These are phyloP conservation scores for Aphanomyces stellatus DNA, from an alignment of 352 stramenopile genomes.

Conservation along the genomic window DNA sequence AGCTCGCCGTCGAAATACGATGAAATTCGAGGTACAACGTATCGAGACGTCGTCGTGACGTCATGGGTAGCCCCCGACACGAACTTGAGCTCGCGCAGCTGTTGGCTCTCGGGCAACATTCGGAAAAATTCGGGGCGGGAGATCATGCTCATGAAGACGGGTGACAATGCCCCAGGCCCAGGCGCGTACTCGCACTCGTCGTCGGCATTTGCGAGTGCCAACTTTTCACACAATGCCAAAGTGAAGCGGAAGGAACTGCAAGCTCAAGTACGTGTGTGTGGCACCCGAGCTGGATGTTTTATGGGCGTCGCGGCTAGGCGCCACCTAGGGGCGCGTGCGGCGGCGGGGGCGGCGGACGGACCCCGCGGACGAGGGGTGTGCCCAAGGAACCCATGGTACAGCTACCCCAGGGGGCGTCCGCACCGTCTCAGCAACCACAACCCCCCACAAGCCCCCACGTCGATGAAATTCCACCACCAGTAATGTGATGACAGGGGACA, in stretches of 20 bases:
- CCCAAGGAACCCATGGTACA: neutral
- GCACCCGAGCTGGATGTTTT: neutral
- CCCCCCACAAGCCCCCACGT: neutral
- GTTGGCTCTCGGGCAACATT: slow-evolving; percentile 71
- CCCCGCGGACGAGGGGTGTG: neutral
- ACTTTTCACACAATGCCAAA: slow-evolving; percentile 69
- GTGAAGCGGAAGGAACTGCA: slow-evolving; percentile 23
- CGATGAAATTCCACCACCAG: neutral
- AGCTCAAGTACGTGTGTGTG: neutral
- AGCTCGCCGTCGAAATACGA: slow-evolving; percentile 30
- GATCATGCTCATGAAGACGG: slow-evolving; percentile 60
- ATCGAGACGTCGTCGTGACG: neutral
- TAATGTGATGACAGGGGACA: no score
- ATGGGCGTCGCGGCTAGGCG: neutral
- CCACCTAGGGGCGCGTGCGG: neutral
- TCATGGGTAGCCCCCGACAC: slow-evolving; percentile 33
- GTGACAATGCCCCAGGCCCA: slow-evolving; percentile 51
- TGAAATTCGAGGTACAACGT: slow-evolving; percentile 34
- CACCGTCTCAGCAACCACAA: neutral
- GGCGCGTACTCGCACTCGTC: slow-evolving; percentile 58
- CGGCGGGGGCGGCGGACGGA: neutral
- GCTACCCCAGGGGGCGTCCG: no score
- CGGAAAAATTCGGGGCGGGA: slow-evolving; percentile 61
- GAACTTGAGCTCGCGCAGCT: slow-evolving; percentile 68
- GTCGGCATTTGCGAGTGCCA: slow-evolving; percentile 49